These are phyloP conservation scores for Simplicillium sp. DNA, from an alignment of 2,329 filamentous ascomycete species.

Conservation along the genomic window DNA sequence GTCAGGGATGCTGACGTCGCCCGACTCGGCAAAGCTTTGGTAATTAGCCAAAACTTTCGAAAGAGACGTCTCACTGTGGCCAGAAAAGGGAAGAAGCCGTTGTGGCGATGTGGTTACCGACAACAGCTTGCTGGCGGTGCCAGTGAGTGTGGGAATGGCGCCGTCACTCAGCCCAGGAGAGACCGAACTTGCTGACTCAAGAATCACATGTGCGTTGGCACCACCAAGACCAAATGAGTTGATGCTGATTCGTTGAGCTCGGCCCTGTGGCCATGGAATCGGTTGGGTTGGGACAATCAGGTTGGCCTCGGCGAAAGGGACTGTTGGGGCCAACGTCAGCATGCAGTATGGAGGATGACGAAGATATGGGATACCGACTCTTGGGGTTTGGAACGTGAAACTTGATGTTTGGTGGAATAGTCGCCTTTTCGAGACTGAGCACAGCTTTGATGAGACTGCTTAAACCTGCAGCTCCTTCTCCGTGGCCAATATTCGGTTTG, in stretches of 20 bases:
- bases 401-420: conserved; percentile 23
- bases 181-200: conserved; percentile 13
- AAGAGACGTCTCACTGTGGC: conserved; percentile 8
- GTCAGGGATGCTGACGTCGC: conserved; percentile 2
- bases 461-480: conserved; percentile 10
- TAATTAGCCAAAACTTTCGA: conserved; percentile 5
- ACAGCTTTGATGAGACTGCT: conserved; percentile 10
- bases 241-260: conserved; percentile 18
- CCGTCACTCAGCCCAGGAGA: no score
- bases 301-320: conserved; percentile 14
- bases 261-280: conserved; percentile 14
- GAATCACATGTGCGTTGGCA: conserved; percentile 23
- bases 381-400: conserved; percentile 15
- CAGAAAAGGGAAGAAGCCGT: conserved; percentile 11
- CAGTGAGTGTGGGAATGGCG: background rate
- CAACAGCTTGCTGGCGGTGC: background rate
- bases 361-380: no score
- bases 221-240: conserved; percentile 31
- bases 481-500: conserved; percentile 12
- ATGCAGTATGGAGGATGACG: no score
- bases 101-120: conserved; percentile 1
- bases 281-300: conserved; percentile 15
- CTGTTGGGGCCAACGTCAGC: no score
- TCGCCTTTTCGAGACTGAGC: conserved; percentile 14
- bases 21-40: conserved; percentile 1